phyloP scores from a whole-genome alignment of 768 basidiomycete species.

The Gloeophyllum trabeum region DNA sequence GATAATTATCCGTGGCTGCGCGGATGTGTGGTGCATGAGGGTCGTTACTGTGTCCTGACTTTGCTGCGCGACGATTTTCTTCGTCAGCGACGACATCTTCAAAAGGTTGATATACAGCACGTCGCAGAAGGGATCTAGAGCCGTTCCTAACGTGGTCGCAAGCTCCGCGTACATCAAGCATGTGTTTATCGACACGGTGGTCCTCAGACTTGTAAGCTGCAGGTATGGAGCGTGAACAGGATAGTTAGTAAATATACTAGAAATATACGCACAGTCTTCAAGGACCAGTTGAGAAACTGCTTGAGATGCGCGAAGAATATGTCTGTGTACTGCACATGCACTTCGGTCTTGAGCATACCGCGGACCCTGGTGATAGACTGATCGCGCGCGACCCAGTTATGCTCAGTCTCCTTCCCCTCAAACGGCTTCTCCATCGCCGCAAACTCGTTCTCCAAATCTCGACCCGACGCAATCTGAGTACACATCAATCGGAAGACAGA shows the following conservation, averaged over 20 bases:
- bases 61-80: conserved; percentile 82
- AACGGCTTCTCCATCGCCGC: conserved; percentile 68
- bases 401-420: conserved; percentile 94
- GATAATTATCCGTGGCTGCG: conserved; percentile 58
- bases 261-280: conserved; percentile 60
- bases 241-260: conserved; percentile 3
- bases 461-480: conserved; percentile 68
- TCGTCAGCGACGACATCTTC: conserved; percentile 83
- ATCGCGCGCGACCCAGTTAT: conserved; percentile 88
- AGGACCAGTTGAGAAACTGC: conserved; percentile 69
- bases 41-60: conserved; percentile 63
- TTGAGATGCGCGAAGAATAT: conserved; percentile 68
- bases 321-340: conserved; percentile 62
- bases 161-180: conserved; percentile 72
- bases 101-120: conserved; percentile 63
- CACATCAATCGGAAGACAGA: not conserved
- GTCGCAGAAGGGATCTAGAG: conserved; percentile 77
- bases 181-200: conserved; percentile 77
- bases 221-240: conserved; percentile 2
- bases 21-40: conserved; percentile 61
- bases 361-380: conserved; percentile 65
- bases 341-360: conserved; percentile 85
- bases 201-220: conserved; percentile 81
- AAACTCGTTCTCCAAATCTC: conserved; percentile 84
- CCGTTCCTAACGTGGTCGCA: conserved; percentile 46